Evolutionary conservation across 2,329 filamentous ascomycete genomes (phyloP).

Genomic region (Aspergillus ruber): DNA sequence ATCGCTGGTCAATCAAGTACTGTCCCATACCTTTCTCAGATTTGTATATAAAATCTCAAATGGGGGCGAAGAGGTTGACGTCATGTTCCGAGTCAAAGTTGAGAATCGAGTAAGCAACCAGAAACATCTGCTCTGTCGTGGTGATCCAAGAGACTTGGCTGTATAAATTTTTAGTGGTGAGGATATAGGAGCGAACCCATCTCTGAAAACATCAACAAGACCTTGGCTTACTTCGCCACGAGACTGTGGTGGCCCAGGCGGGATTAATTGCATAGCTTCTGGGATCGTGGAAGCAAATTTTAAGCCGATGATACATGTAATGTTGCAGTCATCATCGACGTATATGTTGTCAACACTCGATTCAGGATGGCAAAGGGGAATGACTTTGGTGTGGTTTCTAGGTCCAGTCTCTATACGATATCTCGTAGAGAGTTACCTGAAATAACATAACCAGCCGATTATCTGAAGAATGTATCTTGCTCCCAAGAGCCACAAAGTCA

Average conservation of each 20-base stretch:
- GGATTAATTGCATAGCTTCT: slow-evolving; percentile 11
- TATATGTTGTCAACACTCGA: slow-evolving; percentile 36
- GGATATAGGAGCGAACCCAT: too few relatives aligned
- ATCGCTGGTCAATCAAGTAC: slow-evolving; percentile 6
- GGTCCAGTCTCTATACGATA: slow-evolving; percentile 3
- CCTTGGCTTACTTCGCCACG: slow-evolving; percentile 2
- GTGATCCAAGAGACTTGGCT: too few relatives aligned
- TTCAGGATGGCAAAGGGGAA: slow-evolving; percentile 26
- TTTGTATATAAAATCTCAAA: too few relatives aligned
- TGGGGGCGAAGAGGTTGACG: too few relatives aligned
- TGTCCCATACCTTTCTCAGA: not conserved
- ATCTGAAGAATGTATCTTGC: slow-evolving; percentile 15
- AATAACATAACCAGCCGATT: slow-evolving; percentile 22
- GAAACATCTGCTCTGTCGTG: too few relatives aligned
- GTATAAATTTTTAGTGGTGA: too few relatives aligned
- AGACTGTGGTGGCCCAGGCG: slow-evolving; percentile 19
- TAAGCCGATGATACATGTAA: slow-evolving; percentile 29
- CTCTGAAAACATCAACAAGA: too few relatives aligned
- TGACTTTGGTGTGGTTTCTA: not conserved
- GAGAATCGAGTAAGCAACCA: too few relatives aligned
- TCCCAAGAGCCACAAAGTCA: slow-evolving; percentile 17
- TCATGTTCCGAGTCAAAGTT: too few relatives aligned
- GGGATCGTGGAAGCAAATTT: slow-evolving; percentile 18
- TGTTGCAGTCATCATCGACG: slow-evolving; percentile 26
- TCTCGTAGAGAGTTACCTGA: slow-evolving; percentile 13